phyloP scores from a whole-genome alignment of 495 filamentous ascomycete genomes.

The Lophium mytilinum region DNA sequence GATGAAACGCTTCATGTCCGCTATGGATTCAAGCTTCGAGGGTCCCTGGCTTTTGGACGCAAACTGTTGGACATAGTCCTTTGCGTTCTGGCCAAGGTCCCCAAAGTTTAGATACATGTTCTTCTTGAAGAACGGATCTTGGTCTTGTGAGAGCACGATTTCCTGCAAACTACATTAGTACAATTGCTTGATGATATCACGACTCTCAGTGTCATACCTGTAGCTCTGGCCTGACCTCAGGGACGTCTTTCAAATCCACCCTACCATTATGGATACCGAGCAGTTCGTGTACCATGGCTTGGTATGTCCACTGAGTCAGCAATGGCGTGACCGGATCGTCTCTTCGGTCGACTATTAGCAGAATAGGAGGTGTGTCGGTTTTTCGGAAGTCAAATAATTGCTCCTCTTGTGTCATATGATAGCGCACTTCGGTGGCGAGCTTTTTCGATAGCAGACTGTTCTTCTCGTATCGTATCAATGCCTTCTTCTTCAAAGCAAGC shows the following conservation, averaged over 20 bases:
- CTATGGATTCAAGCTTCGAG: conserved; percentile 90
- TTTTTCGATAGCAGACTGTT: conserved; percentile 88
- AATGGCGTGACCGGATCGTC: conserved; percentile 96
- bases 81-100: conserved; percentile 93
- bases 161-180: conserved; percentile 39
- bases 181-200: background rate
- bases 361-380: conserved; percentile 87
- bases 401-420: conserved; percentile 90
- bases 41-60: conserved; percentile 89
- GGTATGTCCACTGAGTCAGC: conserved; percentile 96
- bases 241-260: conserved; percentile 78
- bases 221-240: conserved; percentile 82
- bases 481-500: conserved; percentile 88
- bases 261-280: conserved; percentile 89
- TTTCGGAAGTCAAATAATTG: conserved; percentile 95
- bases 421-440: conserved; percentile 82
- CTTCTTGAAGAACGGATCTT: conserved; percentile 99
- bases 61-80: conserved; percentile 97
- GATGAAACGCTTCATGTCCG: conserved; percentile 98
- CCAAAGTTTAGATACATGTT: conserved; percentile 99
- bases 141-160: conserved; percentile 92
- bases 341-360: conserved; percentile 82
- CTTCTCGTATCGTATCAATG: conserved; percentile 87
- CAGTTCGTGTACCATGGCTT: conserved; percentile 97
- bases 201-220: conserved; percentile 36